phyloP scores from a whole-genome alignment of 495 filamentous ascomycete species.

The Aspergillus taichungensis region DNA sequence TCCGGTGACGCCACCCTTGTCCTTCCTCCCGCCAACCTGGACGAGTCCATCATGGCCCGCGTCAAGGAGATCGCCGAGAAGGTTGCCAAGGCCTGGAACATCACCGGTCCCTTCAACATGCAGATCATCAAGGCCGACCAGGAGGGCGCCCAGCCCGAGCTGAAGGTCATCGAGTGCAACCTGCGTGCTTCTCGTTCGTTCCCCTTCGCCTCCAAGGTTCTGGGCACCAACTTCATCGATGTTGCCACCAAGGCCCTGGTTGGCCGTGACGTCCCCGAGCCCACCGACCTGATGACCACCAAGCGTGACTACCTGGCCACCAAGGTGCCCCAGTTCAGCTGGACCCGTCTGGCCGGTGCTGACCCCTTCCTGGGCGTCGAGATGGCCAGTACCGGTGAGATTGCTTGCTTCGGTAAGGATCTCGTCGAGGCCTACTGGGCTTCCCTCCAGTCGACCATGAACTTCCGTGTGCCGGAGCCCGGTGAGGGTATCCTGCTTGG shows the following conservation, averaged over 20 bases:
- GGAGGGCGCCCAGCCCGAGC: slow-evolving; percentile 58
- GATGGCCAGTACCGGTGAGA: slow-evolving; percentile 95
- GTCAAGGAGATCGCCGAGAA: slow-evolving; percentile 93
- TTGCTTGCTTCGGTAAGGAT: slow-evolving; percentile 96
- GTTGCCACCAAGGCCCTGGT: slow-evolving; percentile 90
- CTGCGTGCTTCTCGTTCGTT: slow-evolving; percentile 95
- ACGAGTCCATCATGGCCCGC: slow-evolving; percentile 65
- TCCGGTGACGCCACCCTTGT: slow-evolving; percentile 94
- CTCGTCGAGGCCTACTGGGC: slow-evolving; percentile 97
- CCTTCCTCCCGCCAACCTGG: slow-evolving; percentile 71
- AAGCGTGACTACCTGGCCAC: slow-evolving; percentile 89
- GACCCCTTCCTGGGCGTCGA: slow-evolving; percentile 97
- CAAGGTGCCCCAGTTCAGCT: slow-evolving; percentile 97
- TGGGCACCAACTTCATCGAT: slow-evolving; percentile 96
- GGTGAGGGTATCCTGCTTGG: slow-evolving; percentile 93
- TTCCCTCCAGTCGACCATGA: slow-evolving; percentile 94
- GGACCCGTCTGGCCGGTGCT: slow-evolving; percentile 96
- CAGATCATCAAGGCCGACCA: slow-evolving; percentile 90
- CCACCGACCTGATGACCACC: slow-evolving; percentile 77
- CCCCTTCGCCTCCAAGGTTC: slow-evolving; percentile 94
- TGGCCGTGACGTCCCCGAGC: slow-evolving; percentile 74
- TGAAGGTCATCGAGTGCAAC: slow-evolving; percentile 99
- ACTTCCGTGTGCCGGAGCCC: slow-evolving; percentile 90
- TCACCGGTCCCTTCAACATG: slow-evolving; percentile 99
- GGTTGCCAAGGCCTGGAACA: slow-evolving; percentile 93